Base-by-base conservation (phyloP, 305 asterid genomes). In the Fraxinus nigra region DNA sequence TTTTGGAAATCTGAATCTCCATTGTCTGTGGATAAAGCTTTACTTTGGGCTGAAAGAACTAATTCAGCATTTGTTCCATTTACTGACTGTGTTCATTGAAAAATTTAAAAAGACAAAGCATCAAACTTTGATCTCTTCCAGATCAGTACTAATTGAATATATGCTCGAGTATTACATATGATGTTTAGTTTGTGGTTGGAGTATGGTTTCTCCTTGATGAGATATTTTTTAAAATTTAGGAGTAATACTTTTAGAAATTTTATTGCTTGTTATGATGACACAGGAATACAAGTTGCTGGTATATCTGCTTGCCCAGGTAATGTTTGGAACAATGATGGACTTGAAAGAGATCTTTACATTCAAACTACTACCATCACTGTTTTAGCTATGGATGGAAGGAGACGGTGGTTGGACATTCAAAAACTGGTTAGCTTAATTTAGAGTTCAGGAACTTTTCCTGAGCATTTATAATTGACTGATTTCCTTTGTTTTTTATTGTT, bases 311-410 rank as follows among this genome's bases (percentile, higher is more conserved):
- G 99, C 85, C 97, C 98, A 80, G 88, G 78, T 81, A 87, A 86
- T 85, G 85, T 87, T 80, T 94, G 98, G 99, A 88, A 88, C 85
- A 91, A 92, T 81, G 98, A 93, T 87, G 95, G 93, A 82, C 95
- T 90, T 83, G 98, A 96, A 90, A 93, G 87, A 85, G 99, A 96
- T 84, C 89, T 96, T 82, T 88, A 91, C 86, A 91, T 96, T 79
- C 93, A 89, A 86, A 92, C 93, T 10, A 86, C 90, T 59, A 92
- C 92, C 14, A 90, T 94, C 85, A 94, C 97, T 72, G 90, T 96
- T 87, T 89, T 94, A 80, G 98, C 98, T 33, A 94, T 94, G 99
- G 99, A 96, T 88, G 99, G 99, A 84, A 90, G 97, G 90, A 92
- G 98, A 80, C 92, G 99, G 76, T 96, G 98, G 99, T 83, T 96